Evolutionary conservation across 192 early-diverging fungal species (phyloP).

Genomic region (Backusella psychrophila): DNA sequence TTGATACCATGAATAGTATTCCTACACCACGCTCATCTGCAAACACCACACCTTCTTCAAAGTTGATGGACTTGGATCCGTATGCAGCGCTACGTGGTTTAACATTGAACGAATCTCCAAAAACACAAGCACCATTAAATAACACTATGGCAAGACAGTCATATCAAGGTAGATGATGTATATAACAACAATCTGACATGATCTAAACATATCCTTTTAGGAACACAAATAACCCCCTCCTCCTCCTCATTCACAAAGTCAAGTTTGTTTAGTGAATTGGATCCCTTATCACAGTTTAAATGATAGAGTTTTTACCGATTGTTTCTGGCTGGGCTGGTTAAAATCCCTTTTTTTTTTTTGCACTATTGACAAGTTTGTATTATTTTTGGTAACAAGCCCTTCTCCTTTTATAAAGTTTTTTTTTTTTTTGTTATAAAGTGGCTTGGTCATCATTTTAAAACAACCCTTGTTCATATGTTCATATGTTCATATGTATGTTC

Average conservation of each 20-base stretch:
- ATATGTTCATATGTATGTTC: too few relatives aligned
- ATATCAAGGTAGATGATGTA: neutral
- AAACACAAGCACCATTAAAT: neutral
- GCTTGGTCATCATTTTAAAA: too few relatives aligned
- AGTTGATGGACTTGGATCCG: neutral
- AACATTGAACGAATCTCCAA: neutral
- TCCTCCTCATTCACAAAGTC: neutral
- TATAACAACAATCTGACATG: too few relatives aligned
- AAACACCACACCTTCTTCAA: neutral
- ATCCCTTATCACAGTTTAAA: neutral
- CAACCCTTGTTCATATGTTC: too few relatives aligned
- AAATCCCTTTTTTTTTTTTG: neutral
- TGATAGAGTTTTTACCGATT: neutral
- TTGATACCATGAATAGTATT: neutral
- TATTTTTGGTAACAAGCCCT: too few relatives aligned
- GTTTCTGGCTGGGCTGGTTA: neutral
- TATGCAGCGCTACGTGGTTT: constrained; percentile 11
- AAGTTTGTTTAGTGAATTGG: neutral
- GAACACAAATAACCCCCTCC: neutral
- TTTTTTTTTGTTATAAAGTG: too few relatives aligned
- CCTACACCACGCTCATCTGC: neutral
- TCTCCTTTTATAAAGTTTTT: too few relatives aligned
- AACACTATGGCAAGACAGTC: neutral
- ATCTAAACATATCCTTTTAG: neutral
- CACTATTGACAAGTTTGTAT: neutral